Conservation (phyloP, 2,329 filamentous ascomycete species). For the Fusarium robinianum region DNA sequence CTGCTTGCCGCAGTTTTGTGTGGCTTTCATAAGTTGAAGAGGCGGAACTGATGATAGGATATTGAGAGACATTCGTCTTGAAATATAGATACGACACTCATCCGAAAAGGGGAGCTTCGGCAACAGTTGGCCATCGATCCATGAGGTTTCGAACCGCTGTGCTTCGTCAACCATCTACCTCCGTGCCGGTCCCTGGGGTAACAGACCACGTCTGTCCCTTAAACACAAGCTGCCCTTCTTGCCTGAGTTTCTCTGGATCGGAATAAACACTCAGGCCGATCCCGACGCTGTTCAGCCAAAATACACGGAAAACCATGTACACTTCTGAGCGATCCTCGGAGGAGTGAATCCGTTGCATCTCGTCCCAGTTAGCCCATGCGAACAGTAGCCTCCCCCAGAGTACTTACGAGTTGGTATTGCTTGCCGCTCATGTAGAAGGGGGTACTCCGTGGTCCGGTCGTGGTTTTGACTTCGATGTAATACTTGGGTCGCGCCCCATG, state of each 20-base stretch:
- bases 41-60: too few species aligned
- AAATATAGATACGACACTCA: too few species aligned
- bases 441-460: conserved; percentile 42
- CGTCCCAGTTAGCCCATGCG: conserved; percentile 2
- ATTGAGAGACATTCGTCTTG: too few species aligned
- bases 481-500: conserved; percentile 42
- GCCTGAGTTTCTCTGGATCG: conserved; percentile 23
- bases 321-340: conserved; percentile 13
- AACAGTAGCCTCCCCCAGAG: not conserved
- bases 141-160: not conserved
- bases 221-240: conserved; percentile 22
- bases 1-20: too few species aligned
- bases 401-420: conserved; percentile 48
- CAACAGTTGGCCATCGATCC: too few species aligned
- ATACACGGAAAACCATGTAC: conserved; percentile 24
- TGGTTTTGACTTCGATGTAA: conserved; percentile 57
- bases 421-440: conserved; percentile 52
- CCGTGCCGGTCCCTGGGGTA: conserved; percentile 4
- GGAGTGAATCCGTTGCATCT: conserved; percentile 21
- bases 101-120: too few species aligned
- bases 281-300: conserved; percentile 16
- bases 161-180: conserved; percentile 1
- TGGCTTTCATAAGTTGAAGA: too few species aligned
- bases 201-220: conserved; percentile 23
- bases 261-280: conserved; percentile 22